Base-by-base conservation (phyloP, 164 flowering plant genomes). In the Brasenia schreberi region DNA sequence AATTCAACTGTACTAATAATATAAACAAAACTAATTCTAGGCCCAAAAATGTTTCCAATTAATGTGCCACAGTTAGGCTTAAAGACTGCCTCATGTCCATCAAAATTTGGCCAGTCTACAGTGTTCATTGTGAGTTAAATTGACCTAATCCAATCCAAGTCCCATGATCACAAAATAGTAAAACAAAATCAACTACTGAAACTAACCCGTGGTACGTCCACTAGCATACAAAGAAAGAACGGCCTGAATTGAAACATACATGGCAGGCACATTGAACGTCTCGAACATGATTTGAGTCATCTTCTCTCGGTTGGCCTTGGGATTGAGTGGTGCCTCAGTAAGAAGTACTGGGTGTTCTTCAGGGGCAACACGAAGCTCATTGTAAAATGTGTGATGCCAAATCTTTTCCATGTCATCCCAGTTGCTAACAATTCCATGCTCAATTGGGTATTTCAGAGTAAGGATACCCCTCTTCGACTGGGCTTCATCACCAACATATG, bases 401-500 rank as follows among this genome's bases (percentile, higher is more conserved):
- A 65, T 65, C 67, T 65, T 65, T 27, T 65, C 67, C 67, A 65
- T 65, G 59, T 65, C 67, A 65, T 65, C 67, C 67, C 67, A 65
- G 59, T 65, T 65, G 19, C 67, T 65, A 10, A 65, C 67, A 44
- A 65, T 65, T 18, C 67, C 67, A 49, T 65, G 67, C 67, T 65
- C 67, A 49, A 65, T 65, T 4, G 67, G 67, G 67, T 65, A 65
- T 12, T 65, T 65, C 17, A 65, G 44, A 43, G 67, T 65, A 39
- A 65, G 67, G 10, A 65, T 65, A 65, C 67, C 67, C 44, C 67
- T 44, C 56, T 65, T 65, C n/a, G 67, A 65, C 59, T 65, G 67
- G n/a, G 67, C 67, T 18, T 65, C 67, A 19, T 65, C 67, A 12
- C 67, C 67, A 17, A 65, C 67, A 65, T 65, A 65, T 18, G 67